phyloP scores from a whole-genome alignment of 768 basidiomycete species.

The Epithele typhae region DNA sequence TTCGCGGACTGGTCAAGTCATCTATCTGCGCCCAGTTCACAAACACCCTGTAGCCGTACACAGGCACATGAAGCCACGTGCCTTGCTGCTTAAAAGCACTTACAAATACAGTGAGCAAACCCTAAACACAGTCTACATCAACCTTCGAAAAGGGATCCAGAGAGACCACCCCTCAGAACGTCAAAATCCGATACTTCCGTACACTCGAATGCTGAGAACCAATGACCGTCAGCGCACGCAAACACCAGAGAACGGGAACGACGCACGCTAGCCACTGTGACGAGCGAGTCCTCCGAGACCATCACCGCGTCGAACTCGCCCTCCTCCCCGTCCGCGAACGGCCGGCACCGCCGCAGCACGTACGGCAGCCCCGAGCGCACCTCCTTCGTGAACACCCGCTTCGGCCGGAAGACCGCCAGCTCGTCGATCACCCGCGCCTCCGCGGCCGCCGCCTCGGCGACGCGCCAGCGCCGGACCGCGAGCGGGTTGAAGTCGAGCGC shows the following conservation, averaged over 20 bases:
- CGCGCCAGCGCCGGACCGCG: slow-evolving; percentile 16
- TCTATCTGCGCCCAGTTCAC: no score
- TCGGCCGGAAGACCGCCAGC: slow-evolving; percentile 13
- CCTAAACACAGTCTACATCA: no score
- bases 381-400: slow-evolving; percentile 35
- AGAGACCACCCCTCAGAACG: slow-evolving; percentile 19
- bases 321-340: slow-evolving; percentile 6
- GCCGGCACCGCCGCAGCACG: slow-evolving; percentile 27
- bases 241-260: not conserved
- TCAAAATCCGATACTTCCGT: slow-evolving; percentile 21
- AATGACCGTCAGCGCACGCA: not conserved
- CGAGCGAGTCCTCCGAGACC: slow-evolving; percentile 53
- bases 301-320: slow-evolving; percentile 32
- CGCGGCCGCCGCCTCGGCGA: not conserved
- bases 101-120: no score
- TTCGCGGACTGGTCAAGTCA: no score
- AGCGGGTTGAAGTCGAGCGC: slow-evolving; percentile 52
- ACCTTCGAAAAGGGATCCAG: no score
- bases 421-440: slow-evolving; percentile 9
- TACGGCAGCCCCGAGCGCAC: slow-evolving; percentile 46
- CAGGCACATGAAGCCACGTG: no score
- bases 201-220: slow-evolving; percentile 5
- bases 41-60: no score
- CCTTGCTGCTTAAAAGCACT: no score
- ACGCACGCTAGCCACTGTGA: slow-evolving; percentile 38